Percentiles rank a stretch among this genome's conserved stretches.
phyloP scores from a whole-genome alignment of 2,329 filamentous ascomycete species.

The Orbilia ellipsospora region DNA sequence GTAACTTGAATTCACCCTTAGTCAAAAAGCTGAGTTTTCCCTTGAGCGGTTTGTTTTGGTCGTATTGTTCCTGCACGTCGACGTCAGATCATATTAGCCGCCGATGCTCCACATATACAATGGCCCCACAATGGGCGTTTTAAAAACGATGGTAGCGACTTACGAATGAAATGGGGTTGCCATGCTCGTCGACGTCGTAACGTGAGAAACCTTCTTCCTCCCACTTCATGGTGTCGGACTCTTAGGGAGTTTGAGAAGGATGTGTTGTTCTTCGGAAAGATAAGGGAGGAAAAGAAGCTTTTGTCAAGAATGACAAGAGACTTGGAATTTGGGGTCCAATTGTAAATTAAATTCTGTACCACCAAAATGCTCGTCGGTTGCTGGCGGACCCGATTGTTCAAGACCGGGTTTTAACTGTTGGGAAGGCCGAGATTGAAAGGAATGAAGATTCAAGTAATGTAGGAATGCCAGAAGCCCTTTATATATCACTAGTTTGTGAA shows the following conservation, averaged over 20 bases:
- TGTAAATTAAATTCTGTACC: conserved; percentile 1
- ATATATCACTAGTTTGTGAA: conserved; percentile 4
- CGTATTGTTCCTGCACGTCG: conserved; percentile 39
- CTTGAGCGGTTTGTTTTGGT: conserved; percentile 33
- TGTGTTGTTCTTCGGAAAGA: conserved; percentile 1
- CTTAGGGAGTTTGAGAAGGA: neutral
- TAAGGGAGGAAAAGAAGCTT: conserved; percentile 43
- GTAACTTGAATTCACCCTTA: conserved; percentile 38
- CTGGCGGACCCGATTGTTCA: conserved; percentile 7
- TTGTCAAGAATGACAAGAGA: conserved; percentile 43
- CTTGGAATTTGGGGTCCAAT: conserved; percentile 21
- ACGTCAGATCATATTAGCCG: conserved; percentile 9
- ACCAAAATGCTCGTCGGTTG: conserved; percentile 11
- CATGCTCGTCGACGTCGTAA: conserved; percentile 54
- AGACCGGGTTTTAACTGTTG: conserved; percentile 17
- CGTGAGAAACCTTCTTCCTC: conserved; percentile 51
- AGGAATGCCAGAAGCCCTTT: conserved; percentile 20
- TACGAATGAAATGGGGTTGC: conserved; percentile 49
- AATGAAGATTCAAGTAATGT: neutral
- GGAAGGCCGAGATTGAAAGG: conserved; percentile 21
- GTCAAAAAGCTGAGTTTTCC: conserved; percentile 42
- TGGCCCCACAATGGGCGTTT: too few relatives aligned
- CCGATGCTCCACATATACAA: too few relatives aligned
- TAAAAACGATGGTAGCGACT: neutral
- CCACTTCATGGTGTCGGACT: conserved; percentile 48